Base-by-base conservation (phyloP, 257 asterid genomes). In the Solanum clarkiae region DNA sequence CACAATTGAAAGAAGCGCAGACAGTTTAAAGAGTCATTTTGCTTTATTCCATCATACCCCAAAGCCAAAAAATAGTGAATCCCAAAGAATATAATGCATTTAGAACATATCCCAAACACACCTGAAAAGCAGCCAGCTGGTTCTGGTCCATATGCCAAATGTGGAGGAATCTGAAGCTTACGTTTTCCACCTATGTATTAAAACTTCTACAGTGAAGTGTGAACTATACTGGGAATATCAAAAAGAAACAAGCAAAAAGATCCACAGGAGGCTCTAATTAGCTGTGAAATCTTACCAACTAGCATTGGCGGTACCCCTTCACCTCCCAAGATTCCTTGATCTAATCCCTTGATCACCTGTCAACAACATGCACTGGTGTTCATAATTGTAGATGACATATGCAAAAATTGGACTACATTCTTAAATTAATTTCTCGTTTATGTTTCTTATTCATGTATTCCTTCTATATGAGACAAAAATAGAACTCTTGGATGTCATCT, bases 81-180 rank as follows among this genome's bases (percentile, higher is more conserved):
- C n/a, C 42, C 77, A 62, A 51, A 62, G 29, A 63, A 82, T 45
- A 51, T 77, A 77, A 51, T 77, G 80, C 65, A 69, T 72, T 72
- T 56, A 84, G 36, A 22, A 59, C 7, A 1, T 13, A 45, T 47
- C 32, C 63, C 8, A 59, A 18, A n/a, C 59, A 69, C 53, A 95
- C 98, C 98, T 87, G 95, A 92, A 87, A 95, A 95, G 83, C 98
- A 95, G 89, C 99, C 98, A 0, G 99, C 98, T 17, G 99, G 97
- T 86, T 95, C 98, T 22, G 98, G 97, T 8, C 98, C 97, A 86
- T 95, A 95, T 2, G 98, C 99, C 86, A 95, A 87, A 1, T 88
- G 87, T 80, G 99, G 99, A 87, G 98, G 98, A 72, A 95, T 94
- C 81, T 90, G 90, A 84, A 95, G 95, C 89, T 93, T 94, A 87